These are phyloP conservation scores for Blastobotrys elegans DNA, from an alignment of 1,139 yeast species.

Conservation along the genomic window DNA sequence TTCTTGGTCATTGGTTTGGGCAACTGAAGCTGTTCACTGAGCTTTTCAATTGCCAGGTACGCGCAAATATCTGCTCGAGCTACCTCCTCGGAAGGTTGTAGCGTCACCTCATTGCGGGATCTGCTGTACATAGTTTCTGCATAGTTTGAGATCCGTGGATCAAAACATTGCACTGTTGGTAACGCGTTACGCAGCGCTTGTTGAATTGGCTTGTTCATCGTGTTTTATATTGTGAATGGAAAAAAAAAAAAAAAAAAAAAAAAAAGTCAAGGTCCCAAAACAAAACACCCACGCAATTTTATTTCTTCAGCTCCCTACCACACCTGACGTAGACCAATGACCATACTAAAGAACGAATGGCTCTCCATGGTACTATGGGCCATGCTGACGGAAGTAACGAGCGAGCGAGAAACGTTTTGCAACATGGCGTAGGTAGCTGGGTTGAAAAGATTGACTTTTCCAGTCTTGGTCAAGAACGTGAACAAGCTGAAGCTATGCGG, in stretches of 20 bases:
- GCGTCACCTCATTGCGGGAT: slow-evolving; percentile 20
- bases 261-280: too few relatives aligned
- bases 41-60: slow-evolving; percentile 31
- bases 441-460: slow-evolving; percentile 9
- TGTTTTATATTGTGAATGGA: neutral
- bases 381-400: slow-evolving; percentile 42
- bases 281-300: too few relatives aligned
- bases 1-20: slow-evolving; percentile 23
- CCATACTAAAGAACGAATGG: slow-evolving; percentile 41
- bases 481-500: slow-evolving; percentile 11
- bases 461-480: neutral
- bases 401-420: slow-evolving; percentile 50
- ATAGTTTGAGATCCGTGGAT: slow-evolving; percentile 17
- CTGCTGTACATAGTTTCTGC: slow-evolving; percentile 19
- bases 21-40: slow-evolving; percentile 20
- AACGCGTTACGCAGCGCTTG: slow-evolving; percentile 9
- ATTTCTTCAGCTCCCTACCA: too few relatives aligned
- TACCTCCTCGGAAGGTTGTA: slow-evolving; percentile 32
- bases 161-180: slow-evolving; percentile 17
- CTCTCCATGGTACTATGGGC: slow-evolving; percentile 53
- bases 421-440: slow-evolving; percentile 54
- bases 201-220: neutral
- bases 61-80: slow-evolving; percentile 33
- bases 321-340: too few relatives aligned
- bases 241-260: too few relatives aligned